Base-by-base conservation (phyloP, 371 early-diverging fungal genomes). In the Basidiobolus meristosporus region DNA sequence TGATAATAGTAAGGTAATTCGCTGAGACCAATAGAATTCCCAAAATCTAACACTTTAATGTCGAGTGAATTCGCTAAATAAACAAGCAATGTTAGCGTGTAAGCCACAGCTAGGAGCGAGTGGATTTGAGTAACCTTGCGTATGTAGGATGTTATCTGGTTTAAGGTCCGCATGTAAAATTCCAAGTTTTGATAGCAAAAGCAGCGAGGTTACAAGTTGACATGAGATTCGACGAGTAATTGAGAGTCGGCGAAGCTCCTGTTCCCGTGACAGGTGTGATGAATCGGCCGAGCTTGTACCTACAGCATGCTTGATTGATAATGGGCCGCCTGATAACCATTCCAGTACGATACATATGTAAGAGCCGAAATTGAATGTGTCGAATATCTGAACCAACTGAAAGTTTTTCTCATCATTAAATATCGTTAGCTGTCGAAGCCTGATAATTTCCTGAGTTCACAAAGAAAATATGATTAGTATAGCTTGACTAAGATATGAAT, bases 301-400 rank as follows among this genome's bases (percentile, higher is more conserved):
- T 26, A 9, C 26, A 7, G 16, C 26, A 15, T 7, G 21, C n/a
- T 19, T 18, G 18, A 42, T 6, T 42, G 17, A 20, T 21, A 23
- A 17, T 1, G 26, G 7, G 18, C 42, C 42, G 6, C 42, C 42
- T 42, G 14, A 18, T 12, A 31, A 26, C 33, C 36, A 42, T 19
- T 42, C 42, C 32, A 42, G 16, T 6, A 42, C 42, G 9, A 42
- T 14, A 28, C 42, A 42, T 16, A 42, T 35, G 35, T 21, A 36
- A n/a, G 22, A 26, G 1, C 26, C 36, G 35, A 36, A 35, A 14
- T 35, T 16, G 31, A 42, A 42, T 10, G 42, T 42, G 15, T 42
- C 36, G 14, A 42, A 22, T 5, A 42, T 18, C 26, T 36, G 33
- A 26, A 21, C 14, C n/a, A 36, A 17, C 10, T 33, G 36, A 15